Evolutionary conservation across 495 filamentous ascomycete species (phyloP), one percentile per base, ranked within the genome.

Genomic region (Platismatia glauca): DNA sequence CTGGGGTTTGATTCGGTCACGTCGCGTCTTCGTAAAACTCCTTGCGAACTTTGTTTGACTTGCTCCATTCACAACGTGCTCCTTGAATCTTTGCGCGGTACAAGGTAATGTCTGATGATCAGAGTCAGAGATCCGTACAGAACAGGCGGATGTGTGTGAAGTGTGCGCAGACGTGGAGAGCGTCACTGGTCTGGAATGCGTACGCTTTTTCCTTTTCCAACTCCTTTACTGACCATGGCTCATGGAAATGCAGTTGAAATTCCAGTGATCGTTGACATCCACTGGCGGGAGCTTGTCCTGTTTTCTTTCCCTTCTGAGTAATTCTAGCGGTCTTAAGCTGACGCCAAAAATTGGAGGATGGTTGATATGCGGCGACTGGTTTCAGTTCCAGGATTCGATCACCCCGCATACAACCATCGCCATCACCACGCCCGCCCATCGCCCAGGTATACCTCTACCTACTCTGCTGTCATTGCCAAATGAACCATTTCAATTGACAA

Each of bases 1-100:
- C 60, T 11, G 52, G 48, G 29, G 29, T 55, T 46, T 62, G 50
- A 61, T 43, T 41, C 16, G 59, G 20, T 24, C 44, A 48, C 24
- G 11, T 50, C 5, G 22, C 16, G 24, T 44, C 38, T 31, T 20
- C 3, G 12, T 29, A 12, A 43, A 58, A 11, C 3, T 27, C 18
- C 37, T 7, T 3, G 27, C 37, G 31, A 39, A 15, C 9, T 44
- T 33, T n/a, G 22, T 31, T n/a, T 20, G 16, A 2, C n/a, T 44
- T 33, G 0, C 3, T 18, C n/a, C 24, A 24, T n/a, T 16, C 35
- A 22, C 16, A 8, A 33, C 9, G 6, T 53, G 6, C 12, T 18
- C 27, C 27, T 53, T 2, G 16, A 33, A 0, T 31, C 0, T 53
- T 53, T 33, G 4, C 24, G 48, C 22, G 12, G 16, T 4, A 34